phyloP scores from a whole-genome alignment of 73 alveolate genomes.

The Uronychia binucleata region DNA sequence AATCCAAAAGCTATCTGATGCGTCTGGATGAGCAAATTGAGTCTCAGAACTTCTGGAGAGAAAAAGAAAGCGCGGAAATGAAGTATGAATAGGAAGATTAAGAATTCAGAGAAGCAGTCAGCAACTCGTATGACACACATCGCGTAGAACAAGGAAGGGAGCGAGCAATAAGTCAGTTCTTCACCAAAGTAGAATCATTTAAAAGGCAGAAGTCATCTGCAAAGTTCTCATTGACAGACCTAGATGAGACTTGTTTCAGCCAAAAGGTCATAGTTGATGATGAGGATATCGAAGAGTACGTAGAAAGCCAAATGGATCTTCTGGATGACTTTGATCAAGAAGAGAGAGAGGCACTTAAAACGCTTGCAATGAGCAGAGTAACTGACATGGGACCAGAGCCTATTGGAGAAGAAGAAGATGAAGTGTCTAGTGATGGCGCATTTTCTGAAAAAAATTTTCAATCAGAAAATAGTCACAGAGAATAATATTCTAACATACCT shows the following conservation, averaged over 20 bases:
- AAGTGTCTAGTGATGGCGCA: too few relatives aligned
- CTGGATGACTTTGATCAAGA: background rate
- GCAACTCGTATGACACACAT: background rate
- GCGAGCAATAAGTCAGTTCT: background rate
- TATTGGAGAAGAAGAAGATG: background rate
- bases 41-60: background rate
- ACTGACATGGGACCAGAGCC: constrained; percentile 5
- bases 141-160: background rate
- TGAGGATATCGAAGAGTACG: background rate
- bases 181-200: background rate
- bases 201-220: background rate
- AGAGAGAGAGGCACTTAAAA: background rate
- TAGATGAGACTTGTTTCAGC: background rate
- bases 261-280: background rate
- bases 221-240: background rate
- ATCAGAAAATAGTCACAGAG: too few relatives aligned
- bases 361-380: background rate
- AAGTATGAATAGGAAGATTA: background rate
- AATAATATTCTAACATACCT: too few relatives aligned
- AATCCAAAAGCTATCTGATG: background rate
- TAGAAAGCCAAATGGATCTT: background rate
- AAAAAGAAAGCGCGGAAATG: background rate
- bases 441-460: too few relatives aligned
- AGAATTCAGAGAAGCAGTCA: background rate
- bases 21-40: background rate